Evolutionary conservation across 108 stramenopile genomes (phyloP).

Genomic region (Nannochloropsis oceanica): DNA sequence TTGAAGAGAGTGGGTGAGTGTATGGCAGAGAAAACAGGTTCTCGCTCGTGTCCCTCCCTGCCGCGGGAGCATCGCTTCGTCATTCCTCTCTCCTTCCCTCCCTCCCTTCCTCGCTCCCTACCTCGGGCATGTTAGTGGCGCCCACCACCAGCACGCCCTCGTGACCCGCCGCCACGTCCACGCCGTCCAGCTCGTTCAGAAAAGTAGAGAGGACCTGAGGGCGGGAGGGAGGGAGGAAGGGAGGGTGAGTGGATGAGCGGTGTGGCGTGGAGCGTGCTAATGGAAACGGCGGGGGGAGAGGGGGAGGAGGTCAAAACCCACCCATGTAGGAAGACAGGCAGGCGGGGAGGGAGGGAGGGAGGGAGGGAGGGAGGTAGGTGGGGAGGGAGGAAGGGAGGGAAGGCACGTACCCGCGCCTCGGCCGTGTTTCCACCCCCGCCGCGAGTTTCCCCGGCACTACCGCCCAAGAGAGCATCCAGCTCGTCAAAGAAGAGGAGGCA

Average conservation of each 20-base stretch:
- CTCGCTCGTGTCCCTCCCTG: neutral
- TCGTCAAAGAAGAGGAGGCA: conserved; percentile 36
- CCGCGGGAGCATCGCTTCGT: neutral
- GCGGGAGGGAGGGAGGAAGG: neutral
- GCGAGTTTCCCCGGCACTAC: neutral
- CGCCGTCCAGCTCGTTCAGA: conserved; percentile 27
- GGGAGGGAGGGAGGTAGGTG: neutral
- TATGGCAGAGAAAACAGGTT: neutral
- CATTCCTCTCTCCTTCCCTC: neutral
- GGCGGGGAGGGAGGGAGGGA: neutral
- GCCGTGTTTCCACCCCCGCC: neutral
- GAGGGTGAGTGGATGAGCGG: neutral
- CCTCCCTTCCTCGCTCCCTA: neutral
- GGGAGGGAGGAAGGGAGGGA: neutral
- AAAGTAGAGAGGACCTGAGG: conserved; percentile 22
- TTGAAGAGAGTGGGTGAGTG: neutral
- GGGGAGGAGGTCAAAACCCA: too few species aligned
- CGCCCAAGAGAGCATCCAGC: conserved; percentile 25
- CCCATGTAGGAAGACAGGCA: too few species aligned
- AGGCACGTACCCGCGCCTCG: neutral
- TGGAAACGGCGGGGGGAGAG: neutral
- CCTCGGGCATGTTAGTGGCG: conserved; percentile 8
- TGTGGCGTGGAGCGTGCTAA: neutral
- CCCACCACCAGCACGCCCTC: conserved; percentile 23
- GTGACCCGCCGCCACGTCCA: neutral